These are phyloP conservation scores for Kwoniella mangroviensis DNA, from an alignment of 768 basidiomycete genomes.

Conservation along the genomic window DNA sequence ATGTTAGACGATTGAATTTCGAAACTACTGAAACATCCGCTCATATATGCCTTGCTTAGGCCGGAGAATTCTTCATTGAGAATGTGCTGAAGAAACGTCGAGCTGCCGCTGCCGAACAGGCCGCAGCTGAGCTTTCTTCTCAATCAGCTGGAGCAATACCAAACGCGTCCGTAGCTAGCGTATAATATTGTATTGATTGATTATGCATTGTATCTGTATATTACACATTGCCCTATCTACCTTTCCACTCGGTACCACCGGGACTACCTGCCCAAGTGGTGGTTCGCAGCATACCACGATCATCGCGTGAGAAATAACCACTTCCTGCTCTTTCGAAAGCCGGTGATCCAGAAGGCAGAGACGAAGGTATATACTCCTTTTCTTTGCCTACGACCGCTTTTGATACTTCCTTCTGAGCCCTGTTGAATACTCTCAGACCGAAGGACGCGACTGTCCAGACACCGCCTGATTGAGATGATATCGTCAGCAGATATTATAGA, in stretches of 20 bases:
- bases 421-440: conserved; percentile 50
- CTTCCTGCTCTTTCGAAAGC: conserved; percentile 8
- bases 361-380: conserved; percentile 37
- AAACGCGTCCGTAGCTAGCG: background rate
- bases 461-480: conserved; percentile 37
- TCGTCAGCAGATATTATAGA: background rate
- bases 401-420: conserved; percentile 52
- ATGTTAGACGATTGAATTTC: background rate
- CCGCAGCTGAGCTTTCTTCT: conserved; percentile 38
- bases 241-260: conserved; percentile 13
- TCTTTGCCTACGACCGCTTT: conserved; percentile 32
- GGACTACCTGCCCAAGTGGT: conserved; percentile 23
- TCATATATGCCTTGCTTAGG: conserved; percentile 61
- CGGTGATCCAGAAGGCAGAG: conserved; percentile 20
- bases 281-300: conserved; percentile 11
- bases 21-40: too few species aligned
- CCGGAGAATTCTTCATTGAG: conserved; percentile 95
- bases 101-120: conserved; percentile 41
- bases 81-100: conserved; percentile 66
- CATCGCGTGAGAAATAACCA: conserved; percentile 15
- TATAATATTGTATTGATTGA: background rate
- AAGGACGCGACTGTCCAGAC: conserved; percentile 57
- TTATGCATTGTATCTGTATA: conserved; percentile 17
- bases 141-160: background rate
- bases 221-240: background rate